Evolutionary conservation across 495 filamentous ascomycete species (phyloP), one percentile per base, ranked within the genome.

Genomic region (Aspergillus bertholletiae): DNA sequence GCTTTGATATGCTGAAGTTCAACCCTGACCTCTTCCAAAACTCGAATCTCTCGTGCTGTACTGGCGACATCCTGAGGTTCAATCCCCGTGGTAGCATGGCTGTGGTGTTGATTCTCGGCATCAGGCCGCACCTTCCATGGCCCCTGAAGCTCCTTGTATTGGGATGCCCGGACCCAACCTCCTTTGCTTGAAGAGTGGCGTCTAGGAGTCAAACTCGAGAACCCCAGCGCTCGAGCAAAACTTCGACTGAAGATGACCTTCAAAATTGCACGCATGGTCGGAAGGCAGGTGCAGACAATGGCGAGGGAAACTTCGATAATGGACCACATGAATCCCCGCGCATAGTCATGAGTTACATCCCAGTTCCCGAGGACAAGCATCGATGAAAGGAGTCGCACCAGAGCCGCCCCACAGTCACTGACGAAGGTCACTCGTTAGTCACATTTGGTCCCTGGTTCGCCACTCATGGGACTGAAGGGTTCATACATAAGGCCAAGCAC

Each of bases 401-500:
- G n/a, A 1, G 46, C 46, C 1, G 22, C 27, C 3, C 20, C 26
- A 7, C 27, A 24, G 27, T 34, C 46, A 21, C 46, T 48, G n/a
- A 20, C 7, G 17, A n/a, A 4, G 5, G 22, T 18, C 22, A 6
- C 2, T 17, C 34, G 26, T 7, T 13, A 48, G 30, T 32, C 30
- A 9, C 30, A 32, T 5, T 46, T 1, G 21, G 21, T 26, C 11
- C 22, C 18, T 24, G 5, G 5, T 28, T 24, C 5, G 24, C 1
- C 12, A n/a, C 18, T 23, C 11, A 18, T 18, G 24, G 24, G 24
- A 7, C 6, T 28, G 21, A 21, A 21, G 26, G 22, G 3, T 7
- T 57, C 66, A 52, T 61, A 72, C 73, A 67, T 69, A 28, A 66
- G 55, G 12, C 72, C 73, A 7, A 75, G 56, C 4, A 64, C 53